Conservation (phyloP, 768 basidiomycete genomes). For the Boletus rubescentipes region DNA sequence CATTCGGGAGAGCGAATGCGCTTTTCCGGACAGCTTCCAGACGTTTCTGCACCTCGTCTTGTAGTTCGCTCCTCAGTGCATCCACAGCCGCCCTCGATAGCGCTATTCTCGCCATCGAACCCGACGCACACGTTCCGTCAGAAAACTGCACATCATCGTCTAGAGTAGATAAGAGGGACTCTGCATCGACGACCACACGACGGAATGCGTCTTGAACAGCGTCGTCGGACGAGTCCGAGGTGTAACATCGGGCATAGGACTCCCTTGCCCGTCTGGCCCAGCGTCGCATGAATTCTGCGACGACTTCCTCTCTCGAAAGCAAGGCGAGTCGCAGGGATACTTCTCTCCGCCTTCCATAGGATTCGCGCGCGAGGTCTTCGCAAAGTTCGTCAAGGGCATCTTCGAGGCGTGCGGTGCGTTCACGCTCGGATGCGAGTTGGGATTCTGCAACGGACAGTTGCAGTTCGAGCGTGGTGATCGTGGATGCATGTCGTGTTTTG, state of each 20-base stretch:
- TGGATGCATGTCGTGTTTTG: slow-evolving; percentile 61
- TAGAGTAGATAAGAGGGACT: slow-evolving; percentile 33
- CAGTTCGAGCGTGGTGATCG: slow-evolving; percentile 52
- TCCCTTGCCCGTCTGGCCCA: slow-evolving; percentile 58
- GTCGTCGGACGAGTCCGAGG: slow-evolving; percentile 10
- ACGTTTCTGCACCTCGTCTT: slow-evolving; percentile 52
- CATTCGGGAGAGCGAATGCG: neutral
- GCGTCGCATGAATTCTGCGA: slow-evolving; percentile 52
- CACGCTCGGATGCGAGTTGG: slow-evolving; percentile 43
- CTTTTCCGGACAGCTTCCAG: slow-evolving; percentile 30
- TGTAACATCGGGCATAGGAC: slow-evolving; percentile 29
- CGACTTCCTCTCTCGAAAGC: slow-evolving; percentile 61
- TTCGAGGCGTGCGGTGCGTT: slow-evolving; percentile 50
- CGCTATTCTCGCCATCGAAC: slow-evolving; percentile 52
- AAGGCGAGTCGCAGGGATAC: slow-evolving; percentile 62
- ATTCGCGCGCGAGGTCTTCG: slow-evolving; percentile 67
- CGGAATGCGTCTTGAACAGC: slow-evolving; percentile 30
- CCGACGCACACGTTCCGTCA: slow-evolving; percentile 31
- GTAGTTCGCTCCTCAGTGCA: slow-evolving; percentile 56
- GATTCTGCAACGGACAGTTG: slow-evolving; percentile 47
- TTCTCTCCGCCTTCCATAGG: slow-evolving; percentile 71
- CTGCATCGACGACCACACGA: slow-evolving; percentile 35
- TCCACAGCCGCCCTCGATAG: slow-evolving; percentile 50
- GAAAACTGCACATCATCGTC: slow-evolving; percentile 33
- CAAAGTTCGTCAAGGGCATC: slow-evolving; percentile 66